phyloP scores from a whole-genome alignment of 352 stramenopile genomes.

The Globisporangium nunn region DNA sequence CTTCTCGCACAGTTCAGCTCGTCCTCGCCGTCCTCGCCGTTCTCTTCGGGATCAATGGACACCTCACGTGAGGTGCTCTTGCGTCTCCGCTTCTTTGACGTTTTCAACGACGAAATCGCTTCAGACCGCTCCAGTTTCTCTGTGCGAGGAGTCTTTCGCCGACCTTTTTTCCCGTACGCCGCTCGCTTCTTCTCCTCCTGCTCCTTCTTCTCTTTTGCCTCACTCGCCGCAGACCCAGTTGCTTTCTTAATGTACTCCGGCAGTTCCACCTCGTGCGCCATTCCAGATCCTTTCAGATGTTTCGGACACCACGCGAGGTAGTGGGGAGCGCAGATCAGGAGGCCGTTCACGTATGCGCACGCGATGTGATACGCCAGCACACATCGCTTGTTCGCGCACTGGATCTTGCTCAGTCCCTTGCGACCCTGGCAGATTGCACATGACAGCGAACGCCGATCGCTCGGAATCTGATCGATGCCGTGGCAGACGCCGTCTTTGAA shows the following conservation, averaged over 20 bases:
- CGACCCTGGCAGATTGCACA: conserved; percentile 57
- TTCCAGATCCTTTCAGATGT: conserved; percentile 66
- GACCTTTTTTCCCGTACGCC: conserved; percentile 15
- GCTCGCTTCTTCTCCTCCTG: conserved; percentile 8
- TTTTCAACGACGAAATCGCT: conserved; percentile 35
- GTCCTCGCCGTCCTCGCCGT: conserved; percentile 13
- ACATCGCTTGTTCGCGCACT: conserved; percentile 66
- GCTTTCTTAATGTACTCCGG: conserved; percentile 51
- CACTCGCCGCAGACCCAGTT: background rate
- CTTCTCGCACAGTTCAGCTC: conserved; percentile 26
- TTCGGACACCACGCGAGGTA: conserved; percentile 74
- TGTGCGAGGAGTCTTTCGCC: conserved; percentile 23
- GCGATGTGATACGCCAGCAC: conserved; percentile 56
- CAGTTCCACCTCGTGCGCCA: conserved; percentile 54
- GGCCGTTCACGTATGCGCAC: conserved; percentile 66
- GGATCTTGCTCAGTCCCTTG: conserved; percentile 75
- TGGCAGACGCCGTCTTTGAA: conserved; percentile 66
- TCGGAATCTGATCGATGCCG: conserved; percentile 46
- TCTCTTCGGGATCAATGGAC: conserved; percentile 9
- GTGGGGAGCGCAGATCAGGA: conserved; percentile 52
- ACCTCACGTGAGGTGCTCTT: conserved; percentile 17
- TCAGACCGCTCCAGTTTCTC: conserved; percentile 7
- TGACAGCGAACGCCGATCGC: conserved; percentile 35
- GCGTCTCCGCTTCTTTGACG: conserved; percentile 43
- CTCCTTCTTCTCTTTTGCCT: conserved; percentile 6